These are phyloP conservation scores for Poa annua DNA, from an alignment of 176 grass and related monocot genomes.

Conservation along the genomic window DNA sequence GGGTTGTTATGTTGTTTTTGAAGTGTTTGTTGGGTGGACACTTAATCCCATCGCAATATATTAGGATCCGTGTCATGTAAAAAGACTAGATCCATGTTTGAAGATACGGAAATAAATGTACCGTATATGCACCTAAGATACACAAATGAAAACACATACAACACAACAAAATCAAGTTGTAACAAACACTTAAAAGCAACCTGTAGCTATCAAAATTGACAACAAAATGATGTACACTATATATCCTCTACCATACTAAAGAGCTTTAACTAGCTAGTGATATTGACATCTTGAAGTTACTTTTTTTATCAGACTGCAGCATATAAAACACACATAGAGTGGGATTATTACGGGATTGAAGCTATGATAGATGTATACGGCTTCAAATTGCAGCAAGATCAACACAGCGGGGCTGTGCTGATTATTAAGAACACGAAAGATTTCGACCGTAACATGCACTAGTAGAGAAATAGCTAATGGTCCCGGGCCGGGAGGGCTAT, in stretches of 20 bases:
- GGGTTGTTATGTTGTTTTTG: background rate
- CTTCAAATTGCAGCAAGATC: background rate
- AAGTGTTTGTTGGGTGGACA: background rate
- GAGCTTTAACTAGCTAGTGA: background rate
- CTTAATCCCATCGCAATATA: background rate
- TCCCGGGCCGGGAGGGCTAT: too few species aligned
- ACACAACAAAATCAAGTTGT: background rate
- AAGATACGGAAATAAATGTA: background rate
- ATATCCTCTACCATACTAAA: background rate
- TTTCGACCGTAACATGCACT: background rate
- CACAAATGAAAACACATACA: background rate
- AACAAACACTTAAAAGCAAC: background rate
- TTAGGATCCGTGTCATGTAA: background rate
- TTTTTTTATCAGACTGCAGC: background rate
- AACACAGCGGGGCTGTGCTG: constrained; percentile 6
- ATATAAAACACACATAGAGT: background rate
- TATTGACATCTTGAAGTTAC: background rate
- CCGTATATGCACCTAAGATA: background rate
- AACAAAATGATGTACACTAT: background rate
- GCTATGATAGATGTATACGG: background rate
- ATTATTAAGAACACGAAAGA: background rate
- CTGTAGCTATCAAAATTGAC: background rate
- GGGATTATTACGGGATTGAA: constrained; percentile 10
- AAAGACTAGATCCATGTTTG: background rate
- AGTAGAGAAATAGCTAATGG: too few species aligned